phyloP scores from a whole-genome alignment of 257 asterid genomes.

The Primulina tabacum region DNA sequence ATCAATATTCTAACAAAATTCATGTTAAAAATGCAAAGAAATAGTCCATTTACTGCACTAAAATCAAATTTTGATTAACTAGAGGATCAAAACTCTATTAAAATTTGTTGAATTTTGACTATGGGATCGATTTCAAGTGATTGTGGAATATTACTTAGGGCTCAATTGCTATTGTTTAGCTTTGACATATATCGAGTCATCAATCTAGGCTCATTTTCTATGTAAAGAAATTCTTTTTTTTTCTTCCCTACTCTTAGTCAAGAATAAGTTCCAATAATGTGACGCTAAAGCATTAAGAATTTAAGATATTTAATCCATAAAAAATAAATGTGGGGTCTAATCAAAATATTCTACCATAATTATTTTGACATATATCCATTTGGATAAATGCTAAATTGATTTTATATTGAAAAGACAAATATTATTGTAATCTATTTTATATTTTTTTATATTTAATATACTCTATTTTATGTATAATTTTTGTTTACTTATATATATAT shows the following conservation, averaged over 20 bases:
- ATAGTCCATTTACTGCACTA: no score
- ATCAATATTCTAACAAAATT: no score
- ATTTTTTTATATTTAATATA: no score
- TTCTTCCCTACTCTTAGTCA: neutral
- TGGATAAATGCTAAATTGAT: neutral
- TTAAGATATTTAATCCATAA: neutral
- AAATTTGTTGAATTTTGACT: neutral
- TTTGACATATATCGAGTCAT: conserved; percentile 40
- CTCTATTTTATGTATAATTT: neutral
- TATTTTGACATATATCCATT: no score
- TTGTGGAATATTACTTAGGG: conserved; percentile 33
- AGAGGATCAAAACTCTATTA: neutral
- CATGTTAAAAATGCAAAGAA: no score
- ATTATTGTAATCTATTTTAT: no score
- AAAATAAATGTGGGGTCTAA: neutral
- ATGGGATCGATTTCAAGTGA: conserved; percentile 9
- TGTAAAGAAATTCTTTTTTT: conserved; percentile 39
- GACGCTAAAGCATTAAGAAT: neutral
- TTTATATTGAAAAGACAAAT: neutral
- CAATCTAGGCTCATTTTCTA: conserved; percentile 37
- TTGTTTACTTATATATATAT: no score
- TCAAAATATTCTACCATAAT: neutral
- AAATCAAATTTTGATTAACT: neutral
- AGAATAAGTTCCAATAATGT: conserved; percentile 26
- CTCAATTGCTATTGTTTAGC: conserved; percentile 19